Evolutionary conservation across 371 early-diverging fungal genomes (phyloP).

Genomic region (Vavraia culicis): DNA sequence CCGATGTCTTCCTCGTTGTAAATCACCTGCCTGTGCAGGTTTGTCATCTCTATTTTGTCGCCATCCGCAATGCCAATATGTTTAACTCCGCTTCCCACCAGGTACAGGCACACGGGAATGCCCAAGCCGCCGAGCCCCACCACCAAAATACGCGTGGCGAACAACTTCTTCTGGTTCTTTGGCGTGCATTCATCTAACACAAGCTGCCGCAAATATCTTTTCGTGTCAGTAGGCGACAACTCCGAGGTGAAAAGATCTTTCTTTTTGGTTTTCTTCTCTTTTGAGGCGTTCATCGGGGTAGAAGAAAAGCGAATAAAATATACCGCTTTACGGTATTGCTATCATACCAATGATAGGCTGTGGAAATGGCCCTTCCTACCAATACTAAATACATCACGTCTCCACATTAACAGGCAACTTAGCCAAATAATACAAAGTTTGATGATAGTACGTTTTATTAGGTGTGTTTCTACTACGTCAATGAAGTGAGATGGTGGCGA

Average conservation of each 20-base stretch:
- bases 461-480: no score
- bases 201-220: constrained; percentile 70
- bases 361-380: no score
- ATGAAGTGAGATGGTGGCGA: no score
- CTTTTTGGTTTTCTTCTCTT: background rate
- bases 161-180: constrained; percentile 56
- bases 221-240: constrained; percentile 49
- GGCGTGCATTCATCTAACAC: constrained; percentile 62
- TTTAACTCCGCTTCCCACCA: constrained; percentile 70
- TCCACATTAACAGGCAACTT: no score
- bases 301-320: no score
- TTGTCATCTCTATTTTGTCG: constrained; percentile 71
- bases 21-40: constrained; percentile 81
- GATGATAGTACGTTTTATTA: no score
- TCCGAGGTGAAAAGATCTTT: constrained; percentile 15
- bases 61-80: constrained; percentile 75
- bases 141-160: constrained; percentile 55
- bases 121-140: constrained; percentile 93
- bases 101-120: constrained; percentile 62
- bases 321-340: no score
- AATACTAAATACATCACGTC: no score
- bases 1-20: constrained; percentile 57
- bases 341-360: no score
- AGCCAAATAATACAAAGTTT: no score
- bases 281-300: background rate